These are phyloP conservation scores for Panicum virgatum DNA, from an alignment of 202 grass and related monocot genomes.

Conservation along the genomic window DNA sequence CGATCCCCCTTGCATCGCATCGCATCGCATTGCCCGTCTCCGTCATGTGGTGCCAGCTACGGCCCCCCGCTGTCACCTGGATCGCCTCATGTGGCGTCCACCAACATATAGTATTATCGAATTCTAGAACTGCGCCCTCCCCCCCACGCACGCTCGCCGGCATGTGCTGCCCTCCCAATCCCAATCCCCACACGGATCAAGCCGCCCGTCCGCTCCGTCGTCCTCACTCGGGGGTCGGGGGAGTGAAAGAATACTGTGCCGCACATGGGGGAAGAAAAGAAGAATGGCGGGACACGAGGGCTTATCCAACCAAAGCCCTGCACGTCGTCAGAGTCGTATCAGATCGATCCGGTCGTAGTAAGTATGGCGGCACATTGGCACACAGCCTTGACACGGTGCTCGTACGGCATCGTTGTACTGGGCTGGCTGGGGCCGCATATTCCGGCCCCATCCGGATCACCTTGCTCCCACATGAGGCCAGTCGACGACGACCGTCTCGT, in stretches of 20 bases:
- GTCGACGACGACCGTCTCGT: too few relatives aligned
- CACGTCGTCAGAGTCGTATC: too few relatives aligned
- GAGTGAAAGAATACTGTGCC: neutral
- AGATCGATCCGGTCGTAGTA: too few relatives aligned
- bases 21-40: neutral
- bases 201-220: neutral
- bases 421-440: too few relatives aligned
- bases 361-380: too few relatives aligned
- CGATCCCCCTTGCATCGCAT: neutral
- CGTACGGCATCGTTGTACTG: too few relatives aligned
- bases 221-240: neutral
- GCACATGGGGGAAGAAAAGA: too few relatives aligned
- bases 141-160: neutral
- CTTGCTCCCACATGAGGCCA: too few relatives aligned
- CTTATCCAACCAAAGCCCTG: too few relatives aligned
- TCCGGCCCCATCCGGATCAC: too few relatives aligned
- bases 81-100: slow-evolving; percentile 9
- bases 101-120: neutral
- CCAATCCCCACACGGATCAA: neutral
- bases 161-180: slow-evolving; percentile 4
- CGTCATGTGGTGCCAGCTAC: slow-evolving; percentile 29
- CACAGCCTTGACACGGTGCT: too few relatives aligned
- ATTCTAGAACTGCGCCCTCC: neutral
- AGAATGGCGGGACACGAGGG: too few relatives aligned
- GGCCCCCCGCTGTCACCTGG: slow-evolving; percentile 17